A percentile compares a stretch with the other conserved stretches of the same genome.
Evolutionary conservation across 352 stramenopile genomes (phyloP).

Genomic region (Phytophthora pisi): DNA sequence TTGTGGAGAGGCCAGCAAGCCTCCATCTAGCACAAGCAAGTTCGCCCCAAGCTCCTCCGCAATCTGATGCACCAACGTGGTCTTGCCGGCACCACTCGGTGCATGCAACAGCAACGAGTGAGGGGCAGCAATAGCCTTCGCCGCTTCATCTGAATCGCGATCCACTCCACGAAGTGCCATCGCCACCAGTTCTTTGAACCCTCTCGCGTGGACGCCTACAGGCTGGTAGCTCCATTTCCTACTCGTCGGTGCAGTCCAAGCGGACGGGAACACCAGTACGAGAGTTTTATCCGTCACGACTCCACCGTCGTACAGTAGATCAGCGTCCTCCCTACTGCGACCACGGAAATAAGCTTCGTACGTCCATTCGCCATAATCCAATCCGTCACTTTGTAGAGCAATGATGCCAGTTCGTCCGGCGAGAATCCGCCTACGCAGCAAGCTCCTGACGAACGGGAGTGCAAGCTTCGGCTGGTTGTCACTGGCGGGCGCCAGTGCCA

Average conservation of each 20-base stretch:
- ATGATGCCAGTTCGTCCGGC: constrained; percentile 32
- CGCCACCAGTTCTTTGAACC: constrained; percentile 46
- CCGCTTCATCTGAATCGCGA: constrained; percentile 1
- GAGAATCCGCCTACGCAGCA: constrained; percentile 54
- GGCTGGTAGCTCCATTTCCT: constrained; percentile 23
- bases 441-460: constrained; percentile 57
- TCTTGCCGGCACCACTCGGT: constrained; percentile 76
- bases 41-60: constrained; percentile 55
- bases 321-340: background rate
- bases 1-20: constrained; percentile 58
- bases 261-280: constrained; percentile 59
- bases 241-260: constrained; percentile 12
- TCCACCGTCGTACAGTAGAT: constrained; percentile 33
- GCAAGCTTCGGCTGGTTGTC: constrained; percentile 49
- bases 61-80: constrained; percentile 62
- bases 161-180: constrained; percentile 37
- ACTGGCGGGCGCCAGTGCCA: constrained; percentile 47
- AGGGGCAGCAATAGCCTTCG: constrained; percentile 18
- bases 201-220: constrained; percentile 46
- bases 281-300: constrained; percentile 70
- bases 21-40: constrained; percentile 68
- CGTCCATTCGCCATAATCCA: constrained; percentile 67
- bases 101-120: constrained; percentile 69
- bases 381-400: constrained; percentile 47
- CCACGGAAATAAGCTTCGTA: constrained; percentile 58